Evolutionary conservation across 2,329 filamentous ascomycete genomes (phyloP).

Genomic region (Didymosphaeria variabile): DNA sequence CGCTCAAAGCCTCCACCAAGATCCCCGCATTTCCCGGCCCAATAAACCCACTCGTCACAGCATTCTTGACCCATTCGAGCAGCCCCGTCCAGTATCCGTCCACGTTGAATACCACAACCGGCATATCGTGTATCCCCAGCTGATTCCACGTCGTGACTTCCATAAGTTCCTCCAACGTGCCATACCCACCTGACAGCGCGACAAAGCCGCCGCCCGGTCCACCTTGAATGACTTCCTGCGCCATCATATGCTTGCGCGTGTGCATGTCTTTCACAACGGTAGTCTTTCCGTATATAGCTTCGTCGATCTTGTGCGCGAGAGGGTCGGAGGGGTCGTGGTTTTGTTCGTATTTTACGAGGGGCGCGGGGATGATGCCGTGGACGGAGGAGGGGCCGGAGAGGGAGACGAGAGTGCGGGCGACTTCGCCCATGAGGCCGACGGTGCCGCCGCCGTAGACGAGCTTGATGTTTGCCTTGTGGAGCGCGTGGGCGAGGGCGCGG

Average conservation of each 20-base stretch:
- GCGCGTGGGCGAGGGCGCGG: conserved; percentile 73
- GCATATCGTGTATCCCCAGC: conserved; percentile 83
- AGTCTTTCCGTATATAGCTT: conserved; percentile 77
- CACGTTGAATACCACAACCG: conserved; percentile 83
- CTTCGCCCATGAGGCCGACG: conserved; percentile 92
- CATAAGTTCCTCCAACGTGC: conserved; percentile 95
- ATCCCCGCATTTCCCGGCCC: conserved; percentile 75
- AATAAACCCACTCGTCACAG: conserved; percentile 81
- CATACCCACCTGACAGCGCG: conserved; percentile 87
- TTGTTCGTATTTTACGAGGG: conserved; percentile 81
- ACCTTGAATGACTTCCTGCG: conserved; percentile 81
- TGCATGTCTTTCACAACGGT: conserved; percentile 97
- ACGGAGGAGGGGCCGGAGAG: conserved; percentile 83
- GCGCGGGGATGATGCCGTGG: conserved; percentile 91
- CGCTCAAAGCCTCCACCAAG: conserved; percentile 76
- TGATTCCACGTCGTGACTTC: conserved; percentile 96
- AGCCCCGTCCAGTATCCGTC: conserved; percentile 93
- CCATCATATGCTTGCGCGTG: conserved; percentile 94
- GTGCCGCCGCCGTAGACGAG: conserved; percentile 97
- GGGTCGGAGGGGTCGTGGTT: conserved; percentile 61
- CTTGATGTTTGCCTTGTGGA: conserved; percentile 79
- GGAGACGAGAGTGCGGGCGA: conserved; percentile 84
- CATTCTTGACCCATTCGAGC: conserved; percentile 79
- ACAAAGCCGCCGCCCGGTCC: conserved; percentile 89
- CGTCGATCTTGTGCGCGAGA: conserved; percentile 62